A percentile compares a stretch with the other conserved stretches of the same genome.
Evolutionary conservation across 768 basidiomycete species (phyloP).

Genomic region (Phlebiopsis gigantea): DNA sequence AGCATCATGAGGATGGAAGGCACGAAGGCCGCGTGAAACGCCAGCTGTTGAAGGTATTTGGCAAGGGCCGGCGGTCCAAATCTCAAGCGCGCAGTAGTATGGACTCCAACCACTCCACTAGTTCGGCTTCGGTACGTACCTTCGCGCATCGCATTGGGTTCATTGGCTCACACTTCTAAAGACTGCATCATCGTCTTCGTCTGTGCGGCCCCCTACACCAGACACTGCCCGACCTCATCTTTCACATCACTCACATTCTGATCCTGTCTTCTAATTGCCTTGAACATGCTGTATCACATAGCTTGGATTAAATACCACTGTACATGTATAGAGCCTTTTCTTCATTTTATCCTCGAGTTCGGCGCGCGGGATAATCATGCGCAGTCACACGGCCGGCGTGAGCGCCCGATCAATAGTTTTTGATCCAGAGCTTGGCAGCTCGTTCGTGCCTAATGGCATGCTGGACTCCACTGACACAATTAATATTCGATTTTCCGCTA

Average conservation of each 20-base stretch:
- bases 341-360: background rate
- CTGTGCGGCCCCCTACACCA: background rate
- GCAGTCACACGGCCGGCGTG: background rate
- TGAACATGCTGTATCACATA: background rate
- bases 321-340: background rate
- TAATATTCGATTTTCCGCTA: background rate
- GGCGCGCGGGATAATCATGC: background rate
- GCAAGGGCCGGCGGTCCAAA: conserved; percentile 16
- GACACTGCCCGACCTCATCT: conserved; percentile 2
- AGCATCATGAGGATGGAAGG: conserved; percentile 1
- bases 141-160: background rate
- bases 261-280: background rate
- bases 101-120: conserved; percentile 18
- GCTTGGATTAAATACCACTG: background rate
- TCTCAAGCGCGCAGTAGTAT: conserved; percentile 17
- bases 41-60: conserved; percentile 22
- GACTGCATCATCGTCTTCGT: background rate
- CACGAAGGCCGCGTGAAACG: conserved; percentile 8
- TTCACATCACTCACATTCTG: background rate
- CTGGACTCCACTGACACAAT: background rate
- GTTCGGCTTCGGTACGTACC: conserved; percentile 8
- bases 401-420: background rate
- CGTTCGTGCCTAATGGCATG: background rate
- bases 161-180: background rate
- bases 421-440: background rate